A percentile compares a stretch with the other conserved stretches of the same genome.
These are phyloP conservation scores for Jaminaea rosea DNA, from an alignment of 1,284 basidiomycete species.

Conservation along the genomic window DNA sequence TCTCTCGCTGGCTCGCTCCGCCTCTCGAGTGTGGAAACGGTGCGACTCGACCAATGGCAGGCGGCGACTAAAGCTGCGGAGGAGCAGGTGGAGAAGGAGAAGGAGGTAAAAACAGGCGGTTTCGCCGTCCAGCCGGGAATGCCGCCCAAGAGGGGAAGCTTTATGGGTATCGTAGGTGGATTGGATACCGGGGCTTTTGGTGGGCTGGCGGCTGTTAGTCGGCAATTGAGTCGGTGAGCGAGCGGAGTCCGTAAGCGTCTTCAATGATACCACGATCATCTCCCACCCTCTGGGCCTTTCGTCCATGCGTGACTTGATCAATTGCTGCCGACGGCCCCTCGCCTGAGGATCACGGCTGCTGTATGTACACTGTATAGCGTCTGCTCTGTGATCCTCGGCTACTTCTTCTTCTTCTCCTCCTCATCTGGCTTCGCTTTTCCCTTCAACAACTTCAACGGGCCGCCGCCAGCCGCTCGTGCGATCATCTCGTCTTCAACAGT, in stretches of 20 bases:
- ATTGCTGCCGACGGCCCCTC: no score
- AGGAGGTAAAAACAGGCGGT: no score
- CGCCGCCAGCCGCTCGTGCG: not conserved
- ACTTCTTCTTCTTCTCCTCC: not conserved
- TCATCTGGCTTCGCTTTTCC: not conserved
- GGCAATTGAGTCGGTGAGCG: slow-evolving; percentile 22
- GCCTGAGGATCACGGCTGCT: no score
- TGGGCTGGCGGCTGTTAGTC: slow-evolving; percentile 23
- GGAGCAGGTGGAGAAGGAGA: slow-evolving; percentile 3
- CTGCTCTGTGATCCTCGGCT: no score
- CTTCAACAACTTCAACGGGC: not conserved
- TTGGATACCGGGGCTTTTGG: slow-evolving; percentile 31
- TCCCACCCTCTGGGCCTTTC: no score
- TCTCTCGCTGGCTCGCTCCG: slow-evolving; percentile 7
- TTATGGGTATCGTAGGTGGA: slow-evolving; percentile 30
- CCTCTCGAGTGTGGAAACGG: not conserved
- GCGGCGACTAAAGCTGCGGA: not conserved
- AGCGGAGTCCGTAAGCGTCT: no score
- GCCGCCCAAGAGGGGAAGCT: slow-evolving; percentile 20
- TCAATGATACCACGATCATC: no score
- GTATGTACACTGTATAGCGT: no score
- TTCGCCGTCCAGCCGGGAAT: slow-evolving; percentile 9
- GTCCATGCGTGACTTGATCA: no score
- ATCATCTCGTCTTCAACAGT: not conserved
- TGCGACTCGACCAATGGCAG: slow-evolving; percentile 6